phyloP scores from a whole-genome alignment of 2,329 filamentous ascomycete species.

The Celoporthe dispersa region DNA sequence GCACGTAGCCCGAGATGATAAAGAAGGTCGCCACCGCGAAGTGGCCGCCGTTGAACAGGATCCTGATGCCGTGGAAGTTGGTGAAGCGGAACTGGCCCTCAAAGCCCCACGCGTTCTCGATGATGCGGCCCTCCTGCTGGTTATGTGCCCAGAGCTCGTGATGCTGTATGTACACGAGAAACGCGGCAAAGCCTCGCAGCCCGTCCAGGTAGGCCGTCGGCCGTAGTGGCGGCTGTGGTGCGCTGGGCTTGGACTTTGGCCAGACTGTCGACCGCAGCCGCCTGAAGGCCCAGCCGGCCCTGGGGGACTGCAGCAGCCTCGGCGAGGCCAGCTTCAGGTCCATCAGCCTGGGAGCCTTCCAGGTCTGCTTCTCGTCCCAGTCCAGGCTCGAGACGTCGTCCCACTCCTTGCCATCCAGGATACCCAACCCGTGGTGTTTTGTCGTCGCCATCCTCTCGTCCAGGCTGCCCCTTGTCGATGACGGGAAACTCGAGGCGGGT shows the following conservation, averaged over 20 bases:
- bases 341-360: conserved; percentile 27
- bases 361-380: conserved; percentile 33
- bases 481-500: conserved; percentile 12
- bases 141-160: conserved; percentile 62
- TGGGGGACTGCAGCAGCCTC: conserved; percentile 21
- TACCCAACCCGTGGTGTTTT: conserved; percentile 34
- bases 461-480: conserved; percentile 17
- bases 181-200: conserved; percentile 67
- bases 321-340: conserved; percentile 36
- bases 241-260: conserved; percentile 23
- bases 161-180: conserved; percentile 68
- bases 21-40: conserved; percentile 62
- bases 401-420: conserved; percentile 43
- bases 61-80: conserved; percentile 60
- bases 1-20: conserved; percentile 62
- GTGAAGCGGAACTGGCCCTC: conserved; percentile 52
- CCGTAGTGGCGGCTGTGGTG: conserved; percentile 39
- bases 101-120: conserved; percentile 61
- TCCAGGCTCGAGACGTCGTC: conserved; percentile 38
- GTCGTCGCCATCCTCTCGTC: conserved; percentile 38
- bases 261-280: conserved; percentile 24
- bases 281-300: conserved; percentile 22
- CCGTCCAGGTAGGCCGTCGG: conserved; percentile 68
- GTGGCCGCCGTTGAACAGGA: conserved; percentile 65
- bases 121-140: conserved; percentile 39